Percentiles rank a stretch among this genome's conserved stretches.
These are phyloP conservation scores for Raphanus hybrid DNA, from an alignment of 441 rosid genomes.

Conservation along the genomic window DNA sequence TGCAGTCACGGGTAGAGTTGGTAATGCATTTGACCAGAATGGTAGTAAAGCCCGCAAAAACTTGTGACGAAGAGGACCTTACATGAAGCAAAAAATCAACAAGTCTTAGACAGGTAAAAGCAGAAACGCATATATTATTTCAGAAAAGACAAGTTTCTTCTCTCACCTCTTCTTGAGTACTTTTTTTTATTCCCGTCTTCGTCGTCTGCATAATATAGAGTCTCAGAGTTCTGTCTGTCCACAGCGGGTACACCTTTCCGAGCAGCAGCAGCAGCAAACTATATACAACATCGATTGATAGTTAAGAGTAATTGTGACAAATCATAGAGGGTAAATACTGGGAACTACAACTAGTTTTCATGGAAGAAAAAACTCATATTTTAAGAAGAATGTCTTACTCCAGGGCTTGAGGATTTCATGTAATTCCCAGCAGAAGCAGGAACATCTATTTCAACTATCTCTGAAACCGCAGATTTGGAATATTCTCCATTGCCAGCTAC, in stretches of 20 bases:
- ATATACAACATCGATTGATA: conserved; percentile 40
- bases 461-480: conserved; percentile 62
- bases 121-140: conserved; percentile 9
- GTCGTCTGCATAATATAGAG: conserved; percentile 86
- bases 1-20: conserved; percentile 94
- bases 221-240: conserved; percentile 84
- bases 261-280: conserved; percentile 90
- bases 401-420: conserved; percentile 74
- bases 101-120: conserved; percentile 1
- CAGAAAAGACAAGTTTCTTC: conserved; percentile 16
- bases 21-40: conserved; percentile 97
- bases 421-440: conserved; percentile 76
- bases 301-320: not conserved
- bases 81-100: conserved; percentile 21
- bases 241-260: conserved; percentile 73
- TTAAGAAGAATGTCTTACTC: conserved; percentile 58
- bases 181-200: conserved; percentile 88
- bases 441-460: conserved; percentile 89
- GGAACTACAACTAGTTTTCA: conserved; percentile 15
- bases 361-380: not conserved
- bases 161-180: conserved; percentile 87
- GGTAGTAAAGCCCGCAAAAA: conserved; percentile 94
- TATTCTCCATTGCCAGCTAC: conserved; percentile 50
- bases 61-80: conserved; percentile 93
- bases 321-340: not conserved